phyloP scores from a whole-genome alignment of 352 stramenopile genomes.

The Globisporangium emineosum region DNA sequence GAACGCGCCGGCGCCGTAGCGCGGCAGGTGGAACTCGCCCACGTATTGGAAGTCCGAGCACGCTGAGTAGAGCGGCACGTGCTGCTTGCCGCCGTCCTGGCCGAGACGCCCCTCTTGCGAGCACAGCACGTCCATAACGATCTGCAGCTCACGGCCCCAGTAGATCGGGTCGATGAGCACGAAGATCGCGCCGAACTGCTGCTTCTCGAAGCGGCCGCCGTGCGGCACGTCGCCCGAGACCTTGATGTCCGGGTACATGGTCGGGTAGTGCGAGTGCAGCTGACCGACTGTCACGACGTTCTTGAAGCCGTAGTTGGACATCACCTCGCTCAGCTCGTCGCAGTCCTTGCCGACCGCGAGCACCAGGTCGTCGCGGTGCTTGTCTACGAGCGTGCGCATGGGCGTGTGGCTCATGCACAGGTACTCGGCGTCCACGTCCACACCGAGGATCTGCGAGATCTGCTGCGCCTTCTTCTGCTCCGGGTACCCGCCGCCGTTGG shows the following conservation, averaged over 20 bases:
- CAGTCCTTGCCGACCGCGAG: conserved; percentile 80
- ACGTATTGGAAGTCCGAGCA: conserved; percentile 89
- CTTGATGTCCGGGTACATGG: conserved; percentile 81
- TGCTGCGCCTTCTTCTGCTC: conserved; percentile 75
- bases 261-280: conserved; percentile 72
- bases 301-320: conserved; percentile 80
- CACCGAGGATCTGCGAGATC: conserved; percentile 64
- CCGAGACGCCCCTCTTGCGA: conserved; percentile 38
- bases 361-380: conserved; percentile 72
- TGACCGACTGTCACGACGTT: conserved; percentile 79
- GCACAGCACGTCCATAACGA: conserved; percentile 56
- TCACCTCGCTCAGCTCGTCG: conserved; percentile 52
- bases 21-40: conserved; percentile 77
- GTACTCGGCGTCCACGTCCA: conserved; percentile 41
- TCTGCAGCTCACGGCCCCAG: conserved; percentile 55
- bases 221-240: conserved; percentile 25
- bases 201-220: conserved; percentile 31
- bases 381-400: conserved; percentile 63
- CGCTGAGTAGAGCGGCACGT: conserved; percentile 70
- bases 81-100: conserved; percentile 29
- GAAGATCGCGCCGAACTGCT: conserved; percentile 46
- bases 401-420: conserved; percentile 83
- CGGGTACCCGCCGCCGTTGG: conserved; percentile 77
- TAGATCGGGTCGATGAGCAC: conserved; percentile 61
- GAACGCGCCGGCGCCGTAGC: conserved; percentile 80